Percentiles rank a stretch among this genome's conserved stretches.
Conservation (phyloP, 1,284 basidiomycete genomes). For the Melampsora americana region DNA sequence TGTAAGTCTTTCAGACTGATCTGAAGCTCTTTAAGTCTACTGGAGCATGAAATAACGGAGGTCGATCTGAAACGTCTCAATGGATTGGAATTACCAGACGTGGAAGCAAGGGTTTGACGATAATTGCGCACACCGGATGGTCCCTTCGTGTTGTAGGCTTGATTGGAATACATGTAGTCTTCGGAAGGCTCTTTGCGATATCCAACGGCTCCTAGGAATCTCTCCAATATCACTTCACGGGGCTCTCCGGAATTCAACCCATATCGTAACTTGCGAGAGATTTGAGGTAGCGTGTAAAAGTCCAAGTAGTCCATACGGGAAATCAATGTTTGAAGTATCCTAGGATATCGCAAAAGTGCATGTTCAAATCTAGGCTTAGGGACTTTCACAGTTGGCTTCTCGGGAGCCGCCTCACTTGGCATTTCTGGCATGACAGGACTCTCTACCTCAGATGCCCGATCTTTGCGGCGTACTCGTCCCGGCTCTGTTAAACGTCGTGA, state of each 20-base stretch:
- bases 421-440: too few species aligned
- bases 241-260: neutral
- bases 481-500: neutral
- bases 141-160: neutral
- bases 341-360: conserved; percentile 6
- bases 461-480: neutral
- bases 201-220: conserved; percentile 23
- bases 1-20: conserved; percentile 32
- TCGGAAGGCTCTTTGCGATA: conserved; percentile 15
- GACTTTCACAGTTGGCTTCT: neutral
- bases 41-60: neutral
- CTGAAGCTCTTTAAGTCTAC: neutral
- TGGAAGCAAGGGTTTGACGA: neutral
- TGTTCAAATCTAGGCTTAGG: conserved; percentile 27
- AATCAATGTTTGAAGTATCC: conserved; percentile 26
- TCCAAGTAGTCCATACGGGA: conserved; percentile 41
- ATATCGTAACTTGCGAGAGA: conserved; percentile 3
- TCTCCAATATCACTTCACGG: conserved; percentile 31
- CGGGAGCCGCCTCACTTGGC: neutral
- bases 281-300: conserved; percentile 39
- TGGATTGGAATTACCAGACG: neutral
- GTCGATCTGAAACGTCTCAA: neutral
- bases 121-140: neutral
- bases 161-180: neutral
- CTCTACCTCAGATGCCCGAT: too few species aligned